These are phyloP conservation scores for Venturia effusa DNA, from an alignment of 2,329 filamentous ascomycete species.

Conservation along the genomic window DNA sequence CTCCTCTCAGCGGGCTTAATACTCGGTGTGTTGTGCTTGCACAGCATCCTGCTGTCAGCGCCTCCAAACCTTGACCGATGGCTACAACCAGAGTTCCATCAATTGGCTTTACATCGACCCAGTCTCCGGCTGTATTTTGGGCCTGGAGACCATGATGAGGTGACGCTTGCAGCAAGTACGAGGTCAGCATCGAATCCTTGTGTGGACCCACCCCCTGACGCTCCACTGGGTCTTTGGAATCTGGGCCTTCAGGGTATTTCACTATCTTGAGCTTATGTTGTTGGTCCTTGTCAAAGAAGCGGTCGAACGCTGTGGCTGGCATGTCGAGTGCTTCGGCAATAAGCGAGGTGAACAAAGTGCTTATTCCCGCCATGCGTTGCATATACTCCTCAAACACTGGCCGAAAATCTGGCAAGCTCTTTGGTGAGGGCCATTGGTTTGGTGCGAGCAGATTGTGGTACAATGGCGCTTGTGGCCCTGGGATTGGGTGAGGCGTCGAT, in stretches of 20 bases:
- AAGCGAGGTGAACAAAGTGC: constrained; percentile 63
- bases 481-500: constrained; percentile 64
- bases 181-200: constrained; percentile 76
- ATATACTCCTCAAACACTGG: constrained; percentile 65
- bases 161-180: constrained; percentile 70
- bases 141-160: constrained; percentile 70
- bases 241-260: constrained; percentile 61
- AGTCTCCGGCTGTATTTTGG: constrained; percentile 65
- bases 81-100: constrained; percentile 72
- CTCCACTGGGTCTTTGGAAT: constrained; percentile 26
- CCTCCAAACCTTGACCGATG: constrained; percentile 79
- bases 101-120: constrained; percentile 74
- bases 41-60: constrained; percentile 73
- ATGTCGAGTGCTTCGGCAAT: constrained; percentile 77
- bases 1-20: constrained; percentile 57
- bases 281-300: constrained; percentile 60
- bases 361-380: constrained; percentile 59
- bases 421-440: constrained; percentile 63
- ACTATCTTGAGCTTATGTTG: constrained; percentile 89
- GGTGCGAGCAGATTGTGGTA: constrained; percentile 69
- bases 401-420: constrained; percentile 56
- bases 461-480: constrained; percentile 49
- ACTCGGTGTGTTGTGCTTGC: constrained; percentile 74
- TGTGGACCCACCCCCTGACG: constrained; percentile 61
- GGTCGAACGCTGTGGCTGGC: constrained; percentile 56